Conservation (phyloP, 1,139 yeast species). For the Hansenula sp. region DNA sequence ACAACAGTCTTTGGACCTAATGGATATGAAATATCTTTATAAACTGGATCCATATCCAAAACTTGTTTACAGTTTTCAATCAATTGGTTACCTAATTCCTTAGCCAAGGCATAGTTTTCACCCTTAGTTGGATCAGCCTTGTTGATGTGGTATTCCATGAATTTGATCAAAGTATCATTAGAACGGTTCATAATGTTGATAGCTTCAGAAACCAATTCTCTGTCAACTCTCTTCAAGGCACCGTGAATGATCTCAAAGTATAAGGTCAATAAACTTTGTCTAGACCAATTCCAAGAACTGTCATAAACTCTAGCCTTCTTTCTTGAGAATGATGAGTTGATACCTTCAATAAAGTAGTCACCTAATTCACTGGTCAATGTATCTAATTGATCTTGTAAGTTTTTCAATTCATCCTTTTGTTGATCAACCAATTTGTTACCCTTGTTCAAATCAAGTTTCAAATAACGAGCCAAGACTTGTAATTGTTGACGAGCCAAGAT, state of each 20-base stretch:
- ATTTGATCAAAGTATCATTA: constrained; percentile 87
- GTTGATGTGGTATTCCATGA: constrained; percentile 96
- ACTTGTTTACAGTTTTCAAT: constrained; percentile 95
- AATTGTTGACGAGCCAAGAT: constrained; percentile 90
- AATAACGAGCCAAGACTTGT: constrained; percentile 91
- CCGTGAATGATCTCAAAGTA: constrained; percentile 96
- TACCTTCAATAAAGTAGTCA: constrained; percentile 89
- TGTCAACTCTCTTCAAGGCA: constrained; percentile 76
- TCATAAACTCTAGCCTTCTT: constrained; percentile 94
- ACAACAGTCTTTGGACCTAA: constrained; percentile 92
- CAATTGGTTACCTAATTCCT: constrained; percentile 85
- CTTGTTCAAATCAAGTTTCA: constrained; percentile 84
- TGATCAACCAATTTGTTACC: constrained; percentile 85
- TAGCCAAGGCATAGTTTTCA: constrained; percentile 83
- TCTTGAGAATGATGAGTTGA: constrained; percentile 84
- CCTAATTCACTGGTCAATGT: constrained; percentile 94
- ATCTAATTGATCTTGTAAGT: constrained; percentile 86
- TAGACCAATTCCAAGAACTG: constrained; percentile 99
- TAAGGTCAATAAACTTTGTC: constrained; percentile 93
- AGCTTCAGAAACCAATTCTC: constrained; percentile 95
- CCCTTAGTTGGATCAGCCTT: constrained; percentile 88
- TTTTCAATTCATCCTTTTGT: constrained; percentile 82
- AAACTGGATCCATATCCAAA: constrained; percentile 77
- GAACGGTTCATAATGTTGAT: constrained; percentile 97
- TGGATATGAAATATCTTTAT: constrained; percentile 90